Percentiles rank a stretch among this genome's conserved stretches.
phyloP scores from a whole-genome alignment of 179 eudicot genomes.

The Pouteria campechiana region DNA sequence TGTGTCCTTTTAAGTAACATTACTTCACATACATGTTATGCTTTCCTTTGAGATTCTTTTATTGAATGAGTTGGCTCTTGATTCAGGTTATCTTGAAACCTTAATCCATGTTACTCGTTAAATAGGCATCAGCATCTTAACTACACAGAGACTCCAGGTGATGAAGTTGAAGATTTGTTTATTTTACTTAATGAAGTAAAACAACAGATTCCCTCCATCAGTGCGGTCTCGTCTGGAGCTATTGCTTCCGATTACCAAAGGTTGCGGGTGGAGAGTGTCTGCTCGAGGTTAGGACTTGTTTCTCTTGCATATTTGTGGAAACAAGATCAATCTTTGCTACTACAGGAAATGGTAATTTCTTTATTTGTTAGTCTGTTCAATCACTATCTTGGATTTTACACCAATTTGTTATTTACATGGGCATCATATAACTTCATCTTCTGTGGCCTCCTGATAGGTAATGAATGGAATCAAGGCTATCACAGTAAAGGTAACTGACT shows the following conservation, averaged over 20 bases:
- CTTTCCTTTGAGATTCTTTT: too few relatives aligned
- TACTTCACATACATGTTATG: too few relatives aligned
- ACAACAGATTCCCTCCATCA: slow-evolving; percentile 61
- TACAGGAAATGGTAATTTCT: slow-evolving; percentile 66
- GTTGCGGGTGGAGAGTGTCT: slow-evolving; percentile 89
- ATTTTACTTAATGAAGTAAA: slow-evolving; percentile 70
- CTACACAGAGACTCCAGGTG: slow-evolving; percentile 83
- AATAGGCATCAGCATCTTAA: slow-evolving; percentile 68
- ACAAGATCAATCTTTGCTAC: slow-evolving; percentile 79
- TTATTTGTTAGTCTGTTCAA: not conserved
- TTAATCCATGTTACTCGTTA: slow-evolving; percentile 3
- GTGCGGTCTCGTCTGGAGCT: slow-evolving; percentile 93
- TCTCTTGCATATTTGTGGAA: slow-evolving; percentile 95
- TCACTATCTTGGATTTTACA: too few relatives aligned
- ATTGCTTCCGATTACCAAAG: slow-evolving; percentile 98
- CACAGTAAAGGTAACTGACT: slow-evolving; percentile 89
- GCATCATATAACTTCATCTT: slow-evolving; percentile 2
- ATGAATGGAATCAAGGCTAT: slow-evolving; percentile 55
- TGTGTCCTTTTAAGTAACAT: too few relatives aligned
- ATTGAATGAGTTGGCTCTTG: too few relatives aligned
- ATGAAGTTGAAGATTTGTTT: slow-evolving; percentile 96
- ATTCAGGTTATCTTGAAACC: slow-evolving; percentile 5
- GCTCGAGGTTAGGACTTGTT: slow-evolving; percentile 89
- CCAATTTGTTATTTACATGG: too few relatives aligned
- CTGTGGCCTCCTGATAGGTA: slow-evolving; percentile 50